Evolutionary conservation across 345 rosid genomes (phyloP), one percentile per base, ranked within the genome.

Genomic region (Eucalyptus globulus): DNA sequence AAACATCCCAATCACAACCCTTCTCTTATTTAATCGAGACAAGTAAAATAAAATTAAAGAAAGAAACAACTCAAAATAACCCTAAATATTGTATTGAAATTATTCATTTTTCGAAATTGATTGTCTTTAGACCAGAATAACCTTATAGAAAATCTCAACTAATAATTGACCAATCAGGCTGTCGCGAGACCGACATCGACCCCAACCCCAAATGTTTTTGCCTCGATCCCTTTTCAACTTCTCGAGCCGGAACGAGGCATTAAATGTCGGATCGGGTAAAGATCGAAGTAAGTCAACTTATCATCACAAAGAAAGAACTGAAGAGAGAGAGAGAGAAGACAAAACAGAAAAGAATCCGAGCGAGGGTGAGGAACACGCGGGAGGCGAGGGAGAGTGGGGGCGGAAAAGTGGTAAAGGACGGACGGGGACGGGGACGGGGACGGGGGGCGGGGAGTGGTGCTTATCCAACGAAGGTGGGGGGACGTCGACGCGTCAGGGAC

Each of bases 71-170:
- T 56, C 3, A 5, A 24, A 56, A 4, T 24, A 10, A 10, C 3
- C 27, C 1, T 22, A 56, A 26, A n/a, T 15, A 6, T n/a, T 16
- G 5, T n/a, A n/a, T 21, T 6, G 3, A 34, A 4, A 69, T 12
- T 69, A 16, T 17, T 8, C 24, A 8, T 16, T 62, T 29, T 62
- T 62, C 4, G 16, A 62, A 62, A 37, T 9, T 2, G 12, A 15
- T 31, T 6, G 3, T 53, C 6, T 12, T 13, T 6, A 12, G 15
- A 14, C 4, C 4, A 27, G 0, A 27, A 2, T 62, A 13, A 62
- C 69, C 17, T 29, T 29, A 29, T 29, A 7, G 7, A 3, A 62
- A 62, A 29, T 29, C 69, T 29, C 34, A 14, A 4, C 17, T 4
- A 14, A 62, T 3, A 12, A 6, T 29, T 29, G 9, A 53, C 24